These are phyloP conservation scores for Akanthomyces muscarius DNA, from an alignment of 2,329 filamentous ascomycete species.

Conservation along the genomic window DNA sequence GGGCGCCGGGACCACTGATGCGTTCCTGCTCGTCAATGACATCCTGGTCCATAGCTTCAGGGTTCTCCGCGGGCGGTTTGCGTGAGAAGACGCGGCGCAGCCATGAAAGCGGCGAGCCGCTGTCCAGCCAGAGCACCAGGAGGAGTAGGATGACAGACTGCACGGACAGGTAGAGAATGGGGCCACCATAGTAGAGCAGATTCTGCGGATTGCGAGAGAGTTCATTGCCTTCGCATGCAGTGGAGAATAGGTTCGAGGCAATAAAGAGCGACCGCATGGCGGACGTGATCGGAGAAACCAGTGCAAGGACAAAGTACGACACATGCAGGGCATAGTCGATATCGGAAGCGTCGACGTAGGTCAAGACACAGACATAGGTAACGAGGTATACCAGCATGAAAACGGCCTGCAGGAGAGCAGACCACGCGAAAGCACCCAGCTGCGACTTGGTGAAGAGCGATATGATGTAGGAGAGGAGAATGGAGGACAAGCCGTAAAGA, in stretches of 20 bases:
- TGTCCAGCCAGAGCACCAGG: constrained; percentile 75
- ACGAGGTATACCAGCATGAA: constrained; percentile 70
- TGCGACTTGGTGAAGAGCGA: constrained; percentile 77
- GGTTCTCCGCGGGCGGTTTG: constrained; percentile 23
- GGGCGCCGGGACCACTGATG: constrained; percentile 41
- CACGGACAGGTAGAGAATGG: constrained; percentile 75
- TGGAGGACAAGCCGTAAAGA: constrained; percentile 76
- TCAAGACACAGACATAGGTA: constrained; percentile 67
- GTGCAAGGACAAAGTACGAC: constrained; percentile 70
- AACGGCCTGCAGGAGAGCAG: constrained; percentile 70
- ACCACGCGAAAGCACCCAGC: constrained; percentile 78
- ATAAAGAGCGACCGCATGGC: constrained; percentile 71
- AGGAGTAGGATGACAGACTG: constrained; percentile 69
- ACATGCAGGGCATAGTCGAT: constrained; percentile 65
- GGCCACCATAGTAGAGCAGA: constrained; percentile 73
- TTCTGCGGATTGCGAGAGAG: constrained; percentile 65
- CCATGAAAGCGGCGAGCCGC: constrained; percentile 60
- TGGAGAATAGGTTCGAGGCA: constrained; percentile 77
- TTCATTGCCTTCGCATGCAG: constrained; percentile 64
- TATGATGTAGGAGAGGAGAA: constrained; percentile 72
- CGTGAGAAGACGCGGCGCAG: constrained; percentile 41
- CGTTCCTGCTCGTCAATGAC: constrained; percentile 61
- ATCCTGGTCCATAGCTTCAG: constrained; percentile 49
- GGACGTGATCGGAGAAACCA: constrained; percentile 73
- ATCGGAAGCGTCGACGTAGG: constrained; percentile 65